Base-by-base conservation (phyloP, 1,139 yeast genomes). In the Candida tropicalis region DNA sequence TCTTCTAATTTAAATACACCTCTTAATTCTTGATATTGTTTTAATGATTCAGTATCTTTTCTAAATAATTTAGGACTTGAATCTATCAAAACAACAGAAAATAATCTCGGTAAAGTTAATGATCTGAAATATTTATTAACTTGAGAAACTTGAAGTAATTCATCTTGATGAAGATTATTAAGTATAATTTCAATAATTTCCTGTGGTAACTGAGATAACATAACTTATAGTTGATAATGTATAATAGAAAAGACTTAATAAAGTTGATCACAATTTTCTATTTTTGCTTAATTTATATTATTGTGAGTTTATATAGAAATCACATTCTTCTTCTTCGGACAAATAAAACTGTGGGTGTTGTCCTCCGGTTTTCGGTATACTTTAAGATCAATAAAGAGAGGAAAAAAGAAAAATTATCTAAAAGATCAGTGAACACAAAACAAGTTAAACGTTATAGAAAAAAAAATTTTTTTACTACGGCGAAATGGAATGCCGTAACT, bases 1-100 rank as follows among this genome's bases (percentile, higher is more conserved):
- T 38, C 26, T 16, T 46, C 47, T 3, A 48, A 13, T 12, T 38
- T 36, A 31, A 35, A 45, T 12, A 38, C 28, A 29, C 40, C 42
- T 17, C 36, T 22, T 10, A 37, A 26, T 12, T 41, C 37, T 24
- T 40, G 25, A 25, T 39, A 45, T 18, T 28, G 27, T 11, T 34
- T 35, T 26, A 47, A 31, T n/a, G 44, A 38, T 17, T 22, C 22
- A 15, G 45, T 42, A 31, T 42, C 42, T 28, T 33, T 23, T 28
- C 41, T 40, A 38, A 39, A 46, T 13, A 38, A 32, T 38, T 49
- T 46, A 18, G 52, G 59, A 26, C 53, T 43, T 1, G 62, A 45
- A 35, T 63, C 64, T 3, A 65, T 49, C 16, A 51, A 52, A 5
- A 65, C 53, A 3, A 57, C 53, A 7, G 53, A 45, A 39, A 56